Percentiles rank a stretch among this genome's conserved stretches.
These are phyloP conservation scores for Schizosaccharomyces versatilis DNA, from an alignment of 1,139 yeast species.

Conservation along the genomic window DNA sequence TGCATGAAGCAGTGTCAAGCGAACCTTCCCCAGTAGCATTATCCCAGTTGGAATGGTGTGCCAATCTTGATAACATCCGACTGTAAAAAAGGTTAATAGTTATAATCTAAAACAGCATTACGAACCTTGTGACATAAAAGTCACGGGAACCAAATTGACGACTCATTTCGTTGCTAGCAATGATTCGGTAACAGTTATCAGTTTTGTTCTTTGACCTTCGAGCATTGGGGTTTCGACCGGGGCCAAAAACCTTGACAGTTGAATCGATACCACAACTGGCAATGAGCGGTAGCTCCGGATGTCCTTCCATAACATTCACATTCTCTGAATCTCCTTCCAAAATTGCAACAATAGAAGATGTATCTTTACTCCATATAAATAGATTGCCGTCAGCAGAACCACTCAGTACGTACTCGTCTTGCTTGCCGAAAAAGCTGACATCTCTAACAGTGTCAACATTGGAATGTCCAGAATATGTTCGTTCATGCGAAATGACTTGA, in stretches of 20 bases:
- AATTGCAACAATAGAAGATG: conserved; percentile 9
- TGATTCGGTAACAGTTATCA: neutral
- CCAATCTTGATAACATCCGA: neutral
- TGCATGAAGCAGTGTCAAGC: neutral
- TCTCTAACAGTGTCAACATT: conserved; percentile 11
- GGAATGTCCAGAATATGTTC: conserved; percentile 4
- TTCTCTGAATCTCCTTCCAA: conserved; percentile 11
- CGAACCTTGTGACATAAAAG: neutral
- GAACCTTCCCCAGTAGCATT: neutral
- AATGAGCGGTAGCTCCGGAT: conserved; percentile 12
- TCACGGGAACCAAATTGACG: neutral
- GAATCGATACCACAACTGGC: conserved; percentile 13
- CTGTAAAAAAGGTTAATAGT: neutral
- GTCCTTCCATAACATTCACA: conserved; percentile 12
- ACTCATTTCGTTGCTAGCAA: neutral
- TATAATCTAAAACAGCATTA: neutral
- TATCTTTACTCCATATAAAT: conserved; percentile 11
- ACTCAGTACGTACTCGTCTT: conserved; percentile 13
- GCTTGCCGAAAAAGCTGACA: conserved; percentile 12
- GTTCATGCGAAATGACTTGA: neutral
- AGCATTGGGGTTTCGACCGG: neutral
- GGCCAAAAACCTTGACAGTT: conserved; percentile 7
- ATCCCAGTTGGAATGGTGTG: neutral
- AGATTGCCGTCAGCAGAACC: conserved; percentile 13
- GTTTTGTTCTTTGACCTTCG: neutral